A percentile compares a stretch with the other conserved stretches of the same genome.
Conservation (phyloP, 768 basidiomycete genomes). For the Chalciporus piperatus region DNA sequence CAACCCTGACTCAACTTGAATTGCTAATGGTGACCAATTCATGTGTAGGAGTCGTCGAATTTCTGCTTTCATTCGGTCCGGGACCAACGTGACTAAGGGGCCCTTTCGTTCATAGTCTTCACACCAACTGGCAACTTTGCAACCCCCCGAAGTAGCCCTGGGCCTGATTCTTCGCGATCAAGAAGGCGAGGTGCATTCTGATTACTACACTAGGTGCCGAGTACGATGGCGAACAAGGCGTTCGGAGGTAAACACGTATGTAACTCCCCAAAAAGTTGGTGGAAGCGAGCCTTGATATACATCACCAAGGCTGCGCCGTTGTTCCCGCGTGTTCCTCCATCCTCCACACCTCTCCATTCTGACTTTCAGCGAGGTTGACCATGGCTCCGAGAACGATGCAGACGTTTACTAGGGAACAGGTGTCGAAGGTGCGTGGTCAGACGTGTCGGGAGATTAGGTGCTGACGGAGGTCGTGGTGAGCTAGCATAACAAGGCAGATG, state of each 20-base stretch:
- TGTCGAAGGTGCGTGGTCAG: slow-evolving; percentile 52
- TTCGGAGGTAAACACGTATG: not conserved
- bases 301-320: too few relatives aligned
- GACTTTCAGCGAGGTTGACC: not conserved
- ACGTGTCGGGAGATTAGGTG: not conserved
- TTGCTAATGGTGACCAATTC: too few relatives aligned
- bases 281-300: too few relatives aligned
- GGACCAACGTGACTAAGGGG: too few relatives aligned
- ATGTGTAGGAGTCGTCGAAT: too few relatives aligned
- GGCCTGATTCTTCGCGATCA: too few relatives aligned
- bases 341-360: not conserved
- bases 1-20: too few relatives aligned
- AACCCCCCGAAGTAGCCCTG: not conserved
- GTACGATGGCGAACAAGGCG: not conserved
- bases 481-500: slow-evolving; percentile 77
- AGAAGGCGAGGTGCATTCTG: not conserved
- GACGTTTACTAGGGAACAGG: slow-evolving; percentile 62
- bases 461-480: not conserved
- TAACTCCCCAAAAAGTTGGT: not conserved
- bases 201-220: not conserved
- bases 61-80: too few relatives aligned
- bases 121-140: too few relatives aligned
- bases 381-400: slow-evolving; percentile 16
- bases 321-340: not conserved
- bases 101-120: too few relatives aligned